A percentile compares a stretch with the other conserved stretches of the same genome.
Evolutionary conservation across 129 eudicot species (phyloP).

Genomic region (Pseudognaphalium luteoalbum): DNA sequence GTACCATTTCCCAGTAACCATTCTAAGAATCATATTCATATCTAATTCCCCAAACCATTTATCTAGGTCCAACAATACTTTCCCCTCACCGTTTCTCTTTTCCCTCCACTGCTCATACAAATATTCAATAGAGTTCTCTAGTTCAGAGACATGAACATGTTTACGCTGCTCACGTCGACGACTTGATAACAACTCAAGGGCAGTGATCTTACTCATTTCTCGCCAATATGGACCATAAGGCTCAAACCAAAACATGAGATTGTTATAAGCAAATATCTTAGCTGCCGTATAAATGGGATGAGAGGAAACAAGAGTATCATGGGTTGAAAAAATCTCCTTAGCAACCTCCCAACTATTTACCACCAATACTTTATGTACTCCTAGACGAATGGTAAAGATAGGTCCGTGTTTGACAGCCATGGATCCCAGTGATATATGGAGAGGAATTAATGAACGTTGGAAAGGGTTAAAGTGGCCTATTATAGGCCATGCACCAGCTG

Average conservation of each 20-base stretch:
- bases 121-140: background rate
- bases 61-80: constrained; percentile 24
- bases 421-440: background rate
- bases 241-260: constrained; percentile 12
- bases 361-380: constrained; percentile 9
- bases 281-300: background rate
- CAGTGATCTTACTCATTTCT: constrained; percentile 25
- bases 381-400: background rate
- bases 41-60: constrained; percentile 23
- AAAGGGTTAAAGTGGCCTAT: constrained; percentile 5
- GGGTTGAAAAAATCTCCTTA: constrained; percentile 9
- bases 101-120: constrained; percentile 22
- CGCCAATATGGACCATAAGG: constrained; percentile 43
- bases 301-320: background rate
- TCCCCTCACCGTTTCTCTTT: background rate
- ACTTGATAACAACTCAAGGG: constrained; percentile 29
- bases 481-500: constrained; percentile 5
- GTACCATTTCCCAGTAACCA: constrained; percentile 23
- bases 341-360: constrained; percentile 15
- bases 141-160: constrained; percentile 14
- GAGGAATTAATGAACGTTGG: constrained; percentile 6
- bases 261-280: constrained; percentile 27
- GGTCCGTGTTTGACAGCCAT: constrained; percentile 4
- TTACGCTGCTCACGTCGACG: constrained; percentile 18
- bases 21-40: constrained; percentile 23